Evolutionary conservation across 2,329 filamentous ascomycete species (phyloP).

Genomic region (Aspergillus hiratsukae): DNA sequence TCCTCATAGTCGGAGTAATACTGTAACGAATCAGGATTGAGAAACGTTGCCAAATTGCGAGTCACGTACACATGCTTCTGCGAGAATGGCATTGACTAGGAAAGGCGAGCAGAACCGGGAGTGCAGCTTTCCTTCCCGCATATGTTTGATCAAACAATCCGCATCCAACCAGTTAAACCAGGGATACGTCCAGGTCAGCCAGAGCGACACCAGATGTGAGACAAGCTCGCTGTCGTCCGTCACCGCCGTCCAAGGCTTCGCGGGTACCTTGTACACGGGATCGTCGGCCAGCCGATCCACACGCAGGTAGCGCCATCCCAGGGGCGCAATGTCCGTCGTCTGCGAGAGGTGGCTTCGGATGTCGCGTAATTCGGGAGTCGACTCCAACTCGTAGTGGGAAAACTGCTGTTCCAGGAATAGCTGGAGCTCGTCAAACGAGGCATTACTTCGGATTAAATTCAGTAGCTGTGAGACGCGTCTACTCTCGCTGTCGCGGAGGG

Average conservation of each 20-base stretch:
- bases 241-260: constrained; percentile 31
- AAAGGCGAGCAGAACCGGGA: constrained; percentile 30
- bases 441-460: constrained; percentile 23
- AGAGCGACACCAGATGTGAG: constrained; percentile 30
- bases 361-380: constrained; percentile 14
- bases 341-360: constrained; percentile 8
- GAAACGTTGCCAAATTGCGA: not conserved
- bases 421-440: constrained; percentile 20
- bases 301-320: constrained; percentile 17
- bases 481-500: constrained; percentile 16
- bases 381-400: constrained; percentile 7
- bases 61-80: constrained; percentile 29
- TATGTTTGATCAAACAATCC: constrained; percentile 26
- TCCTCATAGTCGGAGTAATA: constrained; percentile 24
- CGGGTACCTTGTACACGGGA: constrained; percentile 23
- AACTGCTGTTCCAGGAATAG: constrained; percentile 16
- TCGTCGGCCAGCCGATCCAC: constrained; percentile 24
- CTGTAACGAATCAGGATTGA: constrained; percentile 8
- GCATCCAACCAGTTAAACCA: constrained; percentile 28
- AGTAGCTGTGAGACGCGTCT: constrained; percentile 18
- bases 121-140: constrained; percentile 22
- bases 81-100: constrained; percentile 32
- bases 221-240: constrained; percentile 30
- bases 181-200: constrained; percentile 30
- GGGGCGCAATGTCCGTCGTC: not conserved